phyloP scores from a whole-genome alignment of 805 yeast genomes.

The Kluyveromyces wickerhamii region DNA sequence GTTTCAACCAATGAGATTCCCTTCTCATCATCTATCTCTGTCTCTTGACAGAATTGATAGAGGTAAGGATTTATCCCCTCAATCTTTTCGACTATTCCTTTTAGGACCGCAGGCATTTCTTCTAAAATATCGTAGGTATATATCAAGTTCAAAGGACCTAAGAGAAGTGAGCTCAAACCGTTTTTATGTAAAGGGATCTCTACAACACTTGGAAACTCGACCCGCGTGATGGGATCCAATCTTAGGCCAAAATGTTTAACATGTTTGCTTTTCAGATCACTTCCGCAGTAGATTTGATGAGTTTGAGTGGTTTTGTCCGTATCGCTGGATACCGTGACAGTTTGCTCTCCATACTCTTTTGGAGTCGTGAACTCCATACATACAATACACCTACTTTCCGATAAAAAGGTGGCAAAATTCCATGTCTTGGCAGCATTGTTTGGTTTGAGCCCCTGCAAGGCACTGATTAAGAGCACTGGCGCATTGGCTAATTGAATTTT shows the following conservation, averaged over 20 bases:
- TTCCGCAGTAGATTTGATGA: background rate
- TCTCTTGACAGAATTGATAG: slow-evolving; percentile 69
- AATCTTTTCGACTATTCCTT: slow-evolving; percentile 67
- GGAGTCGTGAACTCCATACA: slow-evolving; percentile 87
- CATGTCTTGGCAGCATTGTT: slow-evolving; percentile 85
- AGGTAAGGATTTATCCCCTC: slow-evolving; percentile 81
- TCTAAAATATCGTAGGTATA: slow-evolving; percentile 87
- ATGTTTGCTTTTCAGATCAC: background rate
- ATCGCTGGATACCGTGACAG: slow-evolving; percentile 31
- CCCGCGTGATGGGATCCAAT: background rate
- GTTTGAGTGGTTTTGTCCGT: background rate
- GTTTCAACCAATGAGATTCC: slow-evolving; percentile 72
- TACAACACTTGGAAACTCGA: slow-evolving; percentile 48
- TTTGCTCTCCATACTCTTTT: slow-evolving; percentile 47
- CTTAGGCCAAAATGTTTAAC: slow-evolving; percentile 1
- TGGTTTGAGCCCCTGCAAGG: slow-evolving; percentile 86
- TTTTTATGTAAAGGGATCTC: slow-evolving; percentile 28
- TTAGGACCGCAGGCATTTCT: slow-evolving; percentile 76
- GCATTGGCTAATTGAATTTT: slow-evolving; percentile 27
- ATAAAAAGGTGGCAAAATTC: slow-evolving; percentile 79
- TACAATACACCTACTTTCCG: slow-evolving; percentile 53
- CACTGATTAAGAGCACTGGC: slow-evolving; percentile 67
- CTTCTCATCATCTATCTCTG: slow-evolving; percentile 43
- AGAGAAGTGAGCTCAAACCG: slow-evolving; percentile 5
- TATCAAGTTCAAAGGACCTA: slow-evolving; percentile 49